These are phyloP conservation scores for Pharnaceum exiguum DNA, from an alignment of 148 eudicot species.

Conservation along the genomic window DNA sequence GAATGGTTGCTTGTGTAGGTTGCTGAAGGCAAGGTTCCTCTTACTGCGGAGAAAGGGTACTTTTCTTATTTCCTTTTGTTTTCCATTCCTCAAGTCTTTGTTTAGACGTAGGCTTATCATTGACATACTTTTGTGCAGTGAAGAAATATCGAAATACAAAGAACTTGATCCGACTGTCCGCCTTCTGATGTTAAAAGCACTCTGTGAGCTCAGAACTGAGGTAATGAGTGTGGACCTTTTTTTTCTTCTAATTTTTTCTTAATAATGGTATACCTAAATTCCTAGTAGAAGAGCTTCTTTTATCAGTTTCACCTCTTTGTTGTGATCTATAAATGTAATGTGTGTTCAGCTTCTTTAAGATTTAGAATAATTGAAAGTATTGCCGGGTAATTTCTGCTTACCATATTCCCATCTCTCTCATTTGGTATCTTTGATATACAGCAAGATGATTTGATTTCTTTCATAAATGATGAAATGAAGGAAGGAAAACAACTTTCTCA, in stretches of 20 bases:
- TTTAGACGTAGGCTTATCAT: conserved; percentile 1
- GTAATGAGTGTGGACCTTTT: conserved; percentile 27
- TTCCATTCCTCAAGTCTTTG: neutral
- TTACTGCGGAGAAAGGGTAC: conserved; percentile 76
- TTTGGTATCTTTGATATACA: conserved; percentile 24
- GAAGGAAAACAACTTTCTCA: conserved; percentile 40
- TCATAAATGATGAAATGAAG: conserved; percentile 58
- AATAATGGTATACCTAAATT: neutral
- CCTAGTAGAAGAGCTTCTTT: neutral
- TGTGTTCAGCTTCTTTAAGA: neutral
- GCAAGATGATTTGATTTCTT: conserved; percentile 66
- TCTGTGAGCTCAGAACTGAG: conserved; percentile 81
- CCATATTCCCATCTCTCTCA: neutral
- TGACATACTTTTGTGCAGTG: conserved; percentile 37
- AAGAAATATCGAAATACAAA: conserved; percentile 68
- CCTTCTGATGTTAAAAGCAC: conserved; percentile 68
- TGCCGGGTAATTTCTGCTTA: neutral
- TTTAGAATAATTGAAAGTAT: neutral
- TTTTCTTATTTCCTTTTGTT: neutral
- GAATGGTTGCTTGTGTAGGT: conserved; percentile 44
- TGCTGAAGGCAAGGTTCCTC: conserved; percentile 77
- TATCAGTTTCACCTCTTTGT: neutral
- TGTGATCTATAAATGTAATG: neutral
- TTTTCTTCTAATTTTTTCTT: neutral
- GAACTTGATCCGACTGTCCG: conserved; percentile 73